Base-by-base conservation (phyloP, 1,139 yeast species). In the Taphrina flavorubra region DNA sequence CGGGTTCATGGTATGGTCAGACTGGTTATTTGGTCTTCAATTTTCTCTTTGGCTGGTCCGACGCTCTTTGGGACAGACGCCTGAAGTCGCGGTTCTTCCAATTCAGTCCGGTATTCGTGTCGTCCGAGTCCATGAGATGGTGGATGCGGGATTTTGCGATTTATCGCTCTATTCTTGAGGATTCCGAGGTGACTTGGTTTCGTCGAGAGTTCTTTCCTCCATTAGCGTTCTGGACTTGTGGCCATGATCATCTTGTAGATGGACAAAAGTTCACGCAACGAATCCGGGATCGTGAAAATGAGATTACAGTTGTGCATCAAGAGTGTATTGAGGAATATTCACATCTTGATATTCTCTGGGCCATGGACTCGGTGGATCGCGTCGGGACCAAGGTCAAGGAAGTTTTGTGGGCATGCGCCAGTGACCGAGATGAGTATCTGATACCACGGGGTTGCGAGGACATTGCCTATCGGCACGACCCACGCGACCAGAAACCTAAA, bases 331-430 rank as follows among this genome's bases (percentile, higher is more conserved):
- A 78, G 0, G 74, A 81, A 40, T 95, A 92, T 76, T 94, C 95
- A 62, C 98, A 92, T 77, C 82, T 92, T 74, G 98, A 92, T 76
- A 95, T 92, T 31, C 78, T 92, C 36, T 92, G 98, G 98, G 96
- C 97, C 0, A 77, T 80, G 40, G 92, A 90, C 73, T 96, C 87
- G 0, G 80, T 83, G n/a, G 81, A 82, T 3, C 80, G 79, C 67
- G 87, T 89, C 4, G 80, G 78, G 1, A 68, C 65, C 60, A 83
- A 83, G 49, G 81, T 86, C 71, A 71, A 72, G 8, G 71, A 73
- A 49, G 77, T 77, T 55, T 76, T 79, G 40, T 75, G 77, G 76
- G 71, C 51, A 20, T 58, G 62, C 44, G 62, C 62, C 42, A 58
- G 42, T 16, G 53, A 58, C 20, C 51, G 62, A 1, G 53, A 58